Conservation (phyloP, 2,329 filamentous ascomycete species). For the Eurotiales sp. region DNA sequence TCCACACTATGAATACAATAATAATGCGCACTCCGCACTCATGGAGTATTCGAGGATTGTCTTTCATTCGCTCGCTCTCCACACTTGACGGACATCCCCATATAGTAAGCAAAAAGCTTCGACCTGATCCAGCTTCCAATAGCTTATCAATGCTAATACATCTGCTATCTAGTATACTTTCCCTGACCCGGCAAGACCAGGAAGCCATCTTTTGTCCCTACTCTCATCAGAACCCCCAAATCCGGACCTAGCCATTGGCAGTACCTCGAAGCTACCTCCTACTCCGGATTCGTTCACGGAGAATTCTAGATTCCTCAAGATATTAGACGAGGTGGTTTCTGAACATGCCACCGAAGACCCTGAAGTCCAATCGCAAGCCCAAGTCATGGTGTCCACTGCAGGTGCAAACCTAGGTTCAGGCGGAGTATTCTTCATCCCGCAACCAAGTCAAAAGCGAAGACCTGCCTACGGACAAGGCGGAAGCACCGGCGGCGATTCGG, state of each 20-base stretch:
- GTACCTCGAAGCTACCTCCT: slow-evolving; percentile 52
- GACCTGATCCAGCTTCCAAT: background rate
- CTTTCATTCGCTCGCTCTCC: slow-evolving; percentile 29
- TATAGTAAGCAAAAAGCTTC: slow-evolving; percentile 30
- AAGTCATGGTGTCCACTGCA: slow-evolving; percentile 57
- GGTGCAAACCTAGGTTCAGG: slow-evolving; percentile 53
- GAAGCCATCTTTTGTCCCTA: slow-evolving; percentile 52
- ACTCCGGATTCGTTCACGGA: slow-evolving; percentile 54
- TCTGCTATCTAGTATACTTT: slow-evolving; percentile 46
- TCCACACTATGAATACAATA: slow-evolving; percentile 24
- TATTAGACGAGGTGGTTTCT: slow-evolving; percentile 54
- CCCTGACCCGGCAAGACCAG: slow-evolving; percentile 34
- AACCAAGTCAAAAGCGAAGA: slow-evolving; percentile 26
- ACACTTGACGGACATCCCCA: slow-evolving; percentile 37
- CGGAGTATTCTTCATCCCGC: slow-evolving; percentile 44
- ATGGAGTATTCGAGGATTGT: slow-evolving; percentile 19
- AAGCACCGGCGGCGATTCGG: slow-evolving; percentile 44
- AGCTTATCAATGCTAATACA: slow-evolving; percentile 14
- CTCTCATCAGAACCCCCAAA: slow-evolving; percentile 54
- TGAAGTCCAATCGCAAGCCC: slow-evolving; percentile 55
- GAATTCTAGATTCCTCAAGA: slow-evolving; percentile 54
- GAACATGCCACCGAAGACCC: slow-evolving; percentile 55
- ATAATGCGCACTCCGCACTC: slow-evolving; percentile 18
- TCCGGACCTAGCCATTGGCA: slow-evolving; percentile 52
- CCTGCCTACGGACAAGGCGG: slow-evolving; percentile 30